Evolutionary conservation across 2,329 filamentous ascomycete genomes (phyloP), one percentile per base, ranked within the genome.

Genomic region (Zasmidium angulare): DNA sequence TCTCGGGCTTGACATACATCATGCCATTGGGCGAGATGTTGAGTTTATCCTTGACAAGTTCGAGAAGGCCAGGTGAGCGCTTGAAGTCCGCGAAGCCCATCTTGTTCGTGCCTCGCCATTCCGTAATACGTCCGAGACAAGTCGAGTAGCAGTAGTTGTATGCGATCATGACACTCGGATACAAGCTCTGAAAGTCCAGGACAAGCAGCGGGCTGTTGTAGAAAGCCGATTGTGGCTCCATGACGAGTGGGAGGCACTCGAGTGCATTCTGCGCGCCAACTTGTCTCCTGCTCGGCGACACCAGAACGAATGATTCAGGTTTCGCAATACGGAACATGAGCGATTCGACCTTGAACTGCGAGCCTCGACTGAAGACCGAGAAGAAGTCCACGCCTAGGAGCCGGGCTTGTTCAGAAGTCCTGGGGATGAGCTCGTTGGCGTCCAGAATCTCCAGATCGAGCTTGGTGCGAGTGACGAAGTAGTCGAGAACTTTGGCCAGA

Each of bases 61-160:
- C 86, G 1, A 97, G 78, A 1, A 98, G 77, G 17, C 89, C 84
- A 31, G 87, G 82, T 64, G 93, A 86, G 22, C 95, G 86, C 63
- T 88, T 82, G 75, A 96, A 98, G 62, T 96, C 89, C 24, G 87
- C 86, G 72, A 98, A 96, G 0, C 95, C 95, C 89, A 99, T 91
- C 76, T 98, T 96, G 78, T 91, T 93, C 26, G 84, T 86, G 1
- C 92, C 93, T n/a, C 91, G 86, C 93, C 93, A 97, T 67, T 87
- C 86, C 24, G 87, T 85, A 43, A 96, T 87, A 26, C 95, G 86
- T 0, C 95, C 95, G 0, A 98, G 81, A 67, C 93, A 99, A 0
- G 95, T 99, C 0, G 95, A 98, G 72, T 99, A 99, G 77, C 95
- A 99, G 72, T 97, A 95, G 70, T 99, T 99, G 79, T 99, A 98